Percentiles rank a stretch among this genome's conserved stretches.
Conservation (phyloP, 352 stramenopile species). For the Phytophthora pisi region DNA sequence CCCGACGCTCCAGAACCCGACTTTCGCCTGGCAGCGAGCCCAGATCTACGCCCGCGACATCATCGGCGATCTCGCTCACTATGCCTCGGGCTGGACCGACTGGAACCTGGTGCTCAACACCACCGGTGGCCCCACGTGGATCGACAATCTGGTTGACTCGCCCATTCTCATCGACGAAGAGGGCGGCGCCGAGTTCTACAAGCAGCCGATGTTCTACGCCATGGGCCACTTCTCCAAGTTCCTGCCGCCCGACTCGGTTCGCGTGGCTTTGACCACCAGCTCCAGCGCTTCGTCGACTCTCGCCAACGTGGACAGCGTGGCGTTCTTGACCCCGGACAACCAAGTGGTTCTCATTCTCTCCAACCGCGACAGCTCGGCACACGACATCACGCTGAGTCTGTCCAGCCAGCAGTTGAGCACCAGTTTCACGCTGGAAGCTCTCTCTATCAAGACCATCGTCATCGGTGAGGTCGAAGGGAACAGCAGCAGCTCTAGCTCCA, state of each 20-base stretch:
- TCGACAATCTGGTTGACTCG: constrained; percentile 67
- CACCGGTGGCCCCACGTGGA: constrained; percentile 76
- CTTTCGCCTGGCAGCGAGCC: constrained; percentile 63
- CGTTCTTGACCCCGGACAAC: constrained; percentile 54
- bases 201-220: constrained; percentile 85
- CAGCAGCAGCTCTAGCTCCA: constrained; percentile 18
- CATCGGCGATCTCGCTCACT: constrained; percentile 84
- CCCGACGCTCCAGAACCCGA: constrained; percentile 48
- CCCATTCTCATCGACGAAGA: constrained; percentile 75
- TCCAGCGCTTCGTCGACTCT: constrained; percentile 36
- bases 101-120: constrained; percentile 90
- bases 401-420: constrained; percentile 41
- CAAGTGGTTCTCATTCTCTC: constrained; percentile 56
- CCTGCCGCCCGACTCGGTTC: constrained; percentile 52
- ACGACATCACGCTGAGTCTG: constrained; percentile 45
- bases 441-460: constrained; percentile 59
- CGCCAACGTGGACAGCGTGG: constrained; percentile 49
- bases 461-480: constrained; percentile 36
- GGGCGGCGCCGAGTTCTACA: constrained; percentile 69
- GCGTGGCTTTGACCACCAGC: constrained; percentile 42
- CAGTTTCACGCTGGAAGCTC: constrained; percentile 45
- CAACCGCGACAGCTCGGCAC: constrained; percentile 51
- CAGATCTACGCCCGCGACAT: constrained; percentile 89
- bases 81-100: constrained; percentile 82
- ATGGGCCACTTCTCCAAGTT: constrained; percentile 83